Base-by-base conservation (phyloP, 345 rosid species). In the Linum trigynum region DNA sequence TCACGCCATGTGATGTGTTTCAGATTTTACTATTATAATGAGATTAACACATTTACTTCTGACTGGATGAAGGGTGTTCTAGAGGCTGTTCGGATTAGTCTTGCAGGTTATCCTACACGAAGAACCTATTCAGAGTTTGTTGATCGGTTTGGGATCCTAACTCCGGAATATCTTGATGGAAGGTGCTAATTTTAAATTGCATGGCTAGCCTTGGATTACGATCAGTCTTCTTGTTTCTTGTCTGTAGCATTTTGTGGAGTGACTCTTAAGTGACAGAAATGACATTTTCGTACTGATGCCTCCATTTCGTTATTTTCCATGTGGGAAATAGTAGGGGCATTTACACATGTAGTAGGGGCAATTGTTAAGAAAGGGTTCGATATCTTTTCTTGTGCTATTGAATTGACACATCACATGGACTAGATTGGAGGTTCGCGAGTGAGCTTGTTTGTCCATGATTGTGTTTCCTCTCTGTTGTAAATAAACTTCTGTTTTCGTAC, bases 21-120 rank as follows among this genome's bases (percentile, higher is more conserved):
- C 7, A 3, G 16, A 16, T 4, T 32, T 8, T 10, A 15, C 59
- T 5, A 57, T 17, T 9, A 5, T 57, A 9, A 4, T 57, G 40
- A 17, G 67, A 45, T 56, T 71, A 32, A 57, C 12, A 37, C 41
- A 32, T 32, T 11, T 10, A 58, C 64, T 59, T 71, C 58, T 63
- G 11, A 51, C 75, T 68, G 74, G 69, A 65, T 64, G 35, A 81
- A 94, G 97, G 99, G 97, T 75, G 99, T 94, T 70, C 60, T 94
- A 72, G 99, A 94, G 84, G 99, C 99, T 65, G 92, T 94, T 79
- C 90, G 97, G 70, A 94, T 94, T 66, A 88, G 99, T 84, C 78
- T 94, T 66, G 99, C 99, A 39, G 97, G 97, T 75, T 94, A 94
- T 81, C 97, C 99, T 39, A 85, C 99, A 50, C 83, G 96, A 78